phyloP scores from a whole-genome alignment of 176 grass and related monocot species.

The Alloteropsis semialata region DNA sequence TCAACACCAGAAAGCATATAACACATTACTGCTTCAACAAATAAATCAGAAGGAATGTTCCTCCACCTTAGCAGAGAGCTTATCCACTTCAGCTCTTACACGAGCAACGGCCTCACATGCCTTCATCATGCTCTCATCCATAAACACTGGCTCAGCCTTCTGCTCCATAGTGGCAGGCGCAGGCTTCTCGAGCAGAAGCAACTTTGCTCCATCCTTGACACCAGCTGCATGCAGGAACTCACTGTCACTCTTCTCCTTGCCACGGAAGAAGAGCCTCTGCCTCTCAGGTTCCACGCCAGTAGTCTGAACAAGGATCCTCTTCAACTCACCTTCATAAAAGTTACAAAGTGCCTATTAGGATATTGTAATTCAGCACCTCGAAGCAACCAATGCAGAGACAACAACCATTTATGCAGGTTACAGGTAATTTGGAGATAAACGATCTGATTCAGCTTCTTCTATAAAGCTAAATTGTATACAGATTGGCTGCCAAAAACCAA shows the following conservation, averaged over 20 bases:
- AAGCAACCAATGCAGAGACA: neutral
- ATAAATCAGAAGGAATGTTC: neutral
- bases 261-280: conserved; percentile 81
- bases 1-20: neutral
- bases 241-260: conserved; percentile 75
- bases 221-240: conserved; percentile 69
- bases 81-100: conserved; percentile 80
- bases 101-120: conserved; percentile 57
- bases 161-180: conserved; percentile 50
- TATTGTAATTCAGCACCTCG: neutral
- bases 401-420: neutral
- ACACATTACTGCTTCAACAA: neutral
- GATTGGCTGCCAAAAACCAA: neutral
- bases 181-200: conserved; percentile 71
- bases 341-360: neutral
- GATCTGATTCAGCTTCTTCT: neutral
- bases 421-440: neutral
- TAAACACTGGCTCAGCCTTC: conserved; percentile 42
- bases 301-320: conserved; percentile 54
- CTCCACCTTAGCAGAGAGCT: conserved; percentile 70
- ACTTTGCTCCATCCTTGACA: conserved; percentile 76
- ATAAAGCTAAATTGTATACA: neutral
- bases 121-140: conserved; percentile 63
- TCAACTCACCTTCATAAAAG: conserved; percentile 76
- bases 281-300: conserved; percentile 64